These are phyloP conservation scores for Penicillium capsulatum DNA, from an alignment of 2,329 filamentous ascomycete species.

Conservation along the genomic window DNA sequence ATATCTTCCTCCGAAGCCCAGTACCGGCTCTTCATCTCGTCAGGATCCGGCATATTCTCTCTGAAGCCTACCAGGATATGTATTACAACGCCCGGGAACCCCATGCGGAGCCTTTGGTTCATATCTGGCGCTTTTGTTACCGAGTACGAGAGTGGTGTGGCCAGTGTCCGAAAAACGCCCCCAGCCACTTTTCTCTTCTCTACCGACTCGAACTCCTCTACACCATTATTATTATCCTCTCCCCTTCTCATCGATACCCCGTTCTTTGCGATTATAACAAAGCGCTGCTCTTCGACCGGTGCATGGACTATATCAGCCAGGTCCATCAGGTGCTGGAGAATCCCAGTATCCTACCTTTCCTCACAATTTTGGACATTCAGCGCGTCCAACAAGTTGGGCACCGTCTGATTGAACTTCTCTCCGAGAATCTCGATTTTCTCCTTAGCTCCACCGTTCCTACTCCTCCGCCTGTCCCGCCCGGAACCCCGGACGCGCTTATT, in stretches of 20 bases:
- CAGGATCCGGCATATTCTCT: conserved; percentile 78
- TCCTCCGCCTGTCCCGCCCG: conserved; percentile 27
- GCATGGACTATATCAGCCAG: conserved; percentile 72
- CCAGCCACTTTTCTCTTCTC: conserved; percentile 64
- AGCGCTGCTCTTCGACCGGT: conserved; percentile 78
- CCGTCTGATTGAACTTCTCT: conserved; percentile 55
- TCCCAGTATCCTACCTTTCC: conserved; percentile 59
- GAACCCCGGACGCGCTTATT: conserved; percentile 31
- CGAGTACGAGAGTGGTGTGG: conserved; percentile 75
- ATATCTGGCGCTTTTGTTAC: conserved; percentile 39
- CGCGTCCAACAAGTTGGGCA: conserved; percentile 68
- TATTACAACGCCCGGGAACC: conserved; percentile 71
- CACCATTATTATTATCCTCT: conserved; percentile 84
- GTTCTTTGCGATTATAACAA: conserved; percentile 69
- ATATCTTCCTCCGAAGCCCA: conserved; percentile 54
- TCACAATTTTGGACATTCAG: conserved; percentile 84
- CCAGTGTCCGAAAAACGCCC: conserved; percentile 63
- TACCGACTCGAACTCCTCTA: conserved; percentile 88
- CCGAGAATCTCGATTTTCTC: conserved; percentile 49
- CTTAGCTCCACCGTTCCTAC: conserved; percentile 30
- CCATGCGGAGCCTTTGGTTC: conserved; percentile 60
- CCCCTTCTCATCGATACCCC: conserved; percentile 70
- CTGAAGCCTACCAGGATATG: conserved; percentile 81
- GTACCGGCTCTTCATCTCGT: conserved; percentile 75
- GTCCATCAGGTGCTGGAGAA: conserved; percentile 65